These are phyloP conservation scores for Sclerotinia borealis DNA, from an alignment of 2,329 filamentous ascomycete species.

Conservation along the genomic window DNA sequence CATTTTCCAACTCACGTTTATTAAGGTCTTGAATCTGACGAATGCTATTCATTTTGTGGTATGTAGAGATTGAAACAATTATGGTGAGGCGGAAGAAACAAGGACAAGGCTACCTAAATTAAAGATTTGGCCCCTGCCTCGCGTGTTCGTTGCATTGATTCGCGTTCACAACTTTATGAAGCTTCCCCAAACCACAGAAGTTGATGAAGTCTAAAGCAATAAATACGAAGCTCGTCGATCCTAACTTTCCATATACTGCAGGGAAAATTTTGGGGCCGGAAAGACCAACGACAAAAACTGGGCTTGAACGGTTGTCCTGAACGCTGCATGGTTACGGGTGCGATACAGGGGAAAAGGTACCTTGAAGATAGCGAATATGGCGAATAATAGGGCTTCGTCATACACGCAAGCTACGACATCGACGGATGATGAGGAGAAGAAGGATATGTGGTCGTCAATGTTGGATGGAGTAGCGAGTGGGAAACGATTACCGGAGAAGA, in stretches of 20 bases:
- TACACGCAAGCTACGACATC: constrained; percentile 51
- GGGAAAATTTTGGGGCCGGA: not conserved
- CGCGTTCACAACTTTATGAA: constrained; percentile 22
- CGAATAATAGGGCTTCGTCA: constrained; percentile 31
- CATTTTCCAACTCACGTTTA: constrained; percentile 86
- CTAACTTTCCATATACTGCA: not conserved
- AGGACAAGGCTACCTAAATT: constrained; percentile 7
- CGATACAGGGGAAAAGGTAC: constrained; percentile 12
- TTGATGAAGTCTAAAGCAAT: constrained; percentile 9
- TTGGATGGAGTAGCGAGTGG: constrained; percentile 84
- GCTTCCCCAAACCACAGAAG: constrained; percentile 4
- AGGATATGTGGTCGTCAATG: constrained; percentile 93
- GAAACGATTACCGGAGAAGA: constrained; percentile 87
- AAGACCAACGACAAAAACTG: constrained; percentile 3
- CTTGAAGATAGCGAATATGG: constrained; percentile 20
- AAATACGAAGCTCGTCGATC: constrained; percentile 2
- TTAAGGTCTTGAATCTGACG: constrained; percentile 90
- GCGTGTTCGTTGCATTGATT: constrained; percentile 11
- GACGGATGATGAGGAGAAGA: constrained; percentile 56
- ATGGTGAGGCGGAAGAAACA: not conserved
- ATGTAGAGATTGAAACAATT: not conserved
- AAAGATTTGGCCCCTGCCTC: constrained; percentile 12
- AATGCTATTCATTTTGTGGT: constrained; percentile 75
- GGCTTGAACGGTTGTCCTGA: not conserved
- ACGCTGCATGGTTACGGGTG: constrained; percentile 10